Evolutionary conservation across 2,329 filamentous ascomycete genomes (phyloP).

Genomic region (Penicillium sp.): DNA sequence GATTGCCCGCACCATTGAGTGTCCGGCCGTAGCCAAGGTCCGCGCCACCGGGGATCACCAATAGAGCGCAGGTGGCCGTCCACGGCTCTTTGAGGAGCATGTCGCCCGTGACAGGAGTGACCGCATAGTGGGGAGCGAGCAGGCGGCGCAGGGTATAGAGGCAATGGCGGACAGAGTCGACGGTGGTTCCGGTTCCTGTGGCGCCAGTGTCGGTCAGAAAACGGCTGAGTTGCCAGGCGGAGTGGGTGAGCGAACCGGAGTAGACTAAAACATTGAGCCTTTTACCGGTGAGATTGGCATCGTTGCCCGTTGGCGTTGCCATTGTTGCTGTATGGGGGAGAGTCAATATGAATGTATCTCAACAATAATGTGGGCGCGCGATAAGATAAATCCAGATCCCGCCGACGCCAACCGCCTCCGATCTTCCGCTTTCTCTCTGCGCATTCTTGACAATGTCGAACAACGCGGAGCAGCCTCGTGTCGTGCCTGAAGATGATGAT

Average conservation of each 20-base stretch:
- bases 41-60: constrained; percentile 92
- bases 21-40: constrained; percentile 86
- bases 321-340: constrained; percentile 23
- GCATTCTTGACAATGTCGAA: constrained; percentile 53
- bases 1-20: constrained; percentile 84
- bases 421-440: constrained; percentile 5
- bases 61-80: constrained; percentile 77
- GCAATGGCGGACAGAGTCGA: constrained; percentile 85
- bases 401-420: constrained; percentile 20
- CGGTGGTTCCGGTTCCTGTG: constrained; percentile 76
- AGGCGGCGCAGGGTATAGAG: constrained; percentile 81
- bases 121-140: constrained; percentile 85
- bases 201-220: constrained; percentile 29
- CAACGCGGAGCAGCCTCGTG: constrained; percentile 48
- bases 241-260: constrained; percentile 59
- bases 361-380: constrained; percentile 12
- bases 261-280: constrained; percentile 92
- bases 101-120: constrained; percentile 76
- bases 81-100: constrained; percentile 88
- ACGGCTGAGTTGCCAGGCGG: constrained; percentile 23
- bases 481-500: constrained; percentile 62
- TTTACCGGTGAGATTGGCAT: constrained; percentile 56
- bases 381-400: constrained; percentile 20
- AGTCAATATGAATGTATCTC: too few relatives aligned
- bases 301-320: constrained; percentile 31